A percentile compares a stretch with the other conserved stretches of the same genome.
phyloP scores from a whole-genome alignment of 768 basidiomycete species.

The Piloderma croceum region DNA sequence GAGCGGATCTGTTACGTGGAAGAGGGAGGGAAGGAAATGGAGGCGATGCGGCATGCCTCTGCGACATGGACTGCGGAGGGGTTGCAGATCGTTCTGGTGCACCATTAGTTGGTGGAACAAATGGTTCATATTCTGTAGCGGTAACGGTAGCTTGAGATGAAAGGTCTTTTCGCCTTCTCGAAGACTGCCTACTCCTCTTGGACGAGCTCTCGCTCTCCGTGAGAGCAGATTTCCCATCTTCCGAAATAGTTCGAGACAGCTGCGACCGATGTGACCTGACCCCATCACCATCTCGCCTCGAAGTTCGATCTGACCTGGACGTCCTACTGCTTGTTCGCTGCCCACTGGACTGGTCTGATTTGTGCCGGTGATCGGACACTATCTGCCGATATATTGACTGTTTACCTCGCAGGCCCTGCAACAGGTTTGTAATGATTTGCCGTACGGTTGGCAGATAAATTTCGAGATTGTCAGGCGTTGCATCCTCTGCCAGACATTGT shows the following conservation, averaged over 20 bases:
- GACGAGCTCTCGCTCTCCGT: constrained; percentile 34
- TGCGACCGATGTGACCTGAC: constrained; percentile 48
- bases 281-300: constrained; percentile 32
- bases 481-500: constrained; percentile 73
- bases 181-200: constrained; percentile 38
- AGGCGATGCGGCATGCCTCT: constrained; percentile 3
- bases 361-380: constrained; percentile 55
- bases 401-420: constrained; percentile 89
- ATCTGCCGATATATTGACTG: constrained; percentile 83
- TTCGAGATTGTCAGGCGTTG: constrained; percentile 78
- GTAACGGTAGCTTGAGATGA: constrained; percentile 21
- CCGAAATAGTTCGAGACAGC: constrained; percentile 36
- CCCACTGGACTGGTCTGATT: constrained; percentile 40
- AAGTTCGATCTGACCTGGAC: constrained; percentile 47
- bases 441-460: constrained; percentile 88
- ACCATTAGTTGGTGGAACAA: constrained; percentile 9
- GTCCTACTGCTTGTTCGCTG: constrained; percentile 55
- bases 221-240: constrained; percentile 34
- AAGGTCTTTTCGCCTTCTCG: constrained; percentile 30
- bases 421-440: constrained; percentile 84
- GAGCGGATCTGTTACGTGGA: constrained; percentile 7
- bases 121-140: constrained; percentile 7
- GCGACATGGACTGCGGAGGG: constrained; percentile 8
- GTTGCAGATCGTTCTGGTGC: constrained; percentile 5
- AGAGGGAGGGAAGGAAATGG: constrained; percentile 5